Base-by-base conservation (phyloP, 768 basidiomycete genomes). In the Ramaria sp. region DNA sequence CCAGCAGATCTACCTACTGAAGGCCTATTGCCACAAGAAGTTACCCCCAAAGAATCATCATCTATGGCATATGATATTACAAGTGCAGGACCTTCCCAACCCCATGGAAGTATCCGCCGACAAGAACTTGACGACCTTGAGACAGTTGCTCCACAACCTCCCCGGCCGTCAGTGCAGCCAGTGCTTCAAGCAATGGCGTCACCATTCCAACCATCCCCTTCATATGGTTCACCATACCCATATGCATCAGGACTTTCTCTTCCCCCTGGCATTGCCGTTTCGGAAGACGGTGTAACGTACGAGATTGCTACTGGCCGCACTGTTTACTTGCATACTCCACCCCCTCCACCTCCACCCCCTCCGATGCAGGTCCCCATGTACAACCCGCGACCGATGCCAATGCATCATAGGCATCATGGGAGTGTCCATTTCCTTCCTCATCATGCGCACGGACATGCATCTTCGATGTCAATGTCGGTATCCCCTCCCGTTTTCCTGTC, bases 291-390 rank as follows among this genome's bases (percentile, higher is more conserved):
- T 30, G 74, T 88, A 70, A 73, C 86, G n/a, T 90, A 83, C 63
- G 88, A 91, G 66, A 64, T 89, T 50, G 81, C 86, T 13, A 89
- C 86, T 4, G 89, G 89, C 38, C 86, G 85, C 37, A 78, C 86
- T 10, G 82, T 91, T 32, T 84, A 83, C 61, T 72, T 90, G 27
- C 77, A 81, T 58, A 68, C 66, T 10, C 57, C 65, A 1, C 60
- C 61, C 3, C 62, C 56, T 2, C 76, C 79, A 18, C 71, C 74
- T 2, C 72, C 75, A 27, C 55, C 43, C 44, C 50, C 44, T 18
- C 50, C 44, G 15, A 52, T 57, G 45, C 44, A 54, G 38, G 25
- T 32, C 3, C 24, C 52, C 7, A 75, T 85, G 71, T 85, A 79
- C 62, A 81, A 79, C 48, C 81, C 82, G 49, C 81, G 78, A n/a